These are phyloP conservation scores for Canariomyces notabilis DNA, from an alignment of 2,329 filamentous ascomycete genomes.

Conservation along the genomic window DNA sequence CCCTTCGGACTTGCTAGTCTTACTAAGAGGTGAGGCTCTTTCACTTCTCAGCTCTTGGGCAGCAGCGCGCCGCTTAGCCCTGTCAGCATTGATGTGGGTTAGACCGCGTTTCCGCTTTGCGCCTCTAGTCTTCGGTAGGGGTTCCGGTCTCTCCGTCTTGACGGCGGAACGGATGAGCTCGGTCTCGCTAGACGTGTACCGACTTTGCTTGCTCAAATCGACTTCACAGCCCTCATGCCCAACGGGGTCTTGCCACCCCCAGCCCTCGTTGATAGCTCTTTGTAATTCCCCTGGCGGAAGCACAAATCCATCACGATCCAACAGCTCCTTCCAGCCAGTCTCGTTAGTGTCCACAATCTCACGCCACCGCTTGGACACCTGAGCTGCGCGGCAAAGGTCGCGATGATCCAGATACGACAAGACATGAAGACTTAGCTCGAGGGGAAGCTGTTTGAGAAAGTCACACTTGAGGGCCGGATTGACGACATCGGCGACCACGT, in stretches of 20 bases:
- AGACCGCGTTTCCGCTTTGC: constrained; percentile 55
- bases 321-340: constrained; percentile 88
- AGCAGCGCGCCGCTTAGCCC: constrained; percentile 50
- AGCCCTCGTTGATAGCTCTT: constrained; percentile 82
- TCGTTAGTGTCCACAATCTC: constrained; percentile 88
- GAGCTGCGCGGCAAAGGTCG: constrained; percentile 83
- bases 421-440: constrained; percentile 83
- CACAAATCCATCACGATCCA: constrained; percentile 76
- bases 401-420: constrained; percentile 79
- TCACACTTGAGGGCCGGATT: constrained; percentile 94
- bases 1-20: constrained; percentile 63
- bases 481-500: constrained; percentile 83
- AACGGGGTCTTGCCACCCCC: constrained; percentile 93
- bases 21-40: constrained; percentile 36
- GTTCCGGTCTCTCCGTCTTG: constrained; percentile 37
- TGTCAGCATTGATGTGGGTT: constrained; percentile 41
- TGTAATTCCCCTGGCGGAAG: constrained; percentile 78
- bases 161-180: constrained; percentile 41
- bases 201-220: constrained; percentile 63
- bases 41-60: constrained; percentile 45
- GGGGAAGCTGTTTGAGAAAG: constrained; percentile 76
- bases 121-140: constrained; percentile 39
- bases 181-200: constrained; percentile 48
- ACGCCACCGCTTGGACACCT: constrained; percentile 92
- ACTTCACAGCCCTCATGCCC: constrained; percentile 71